Evolutionary conservation across 768 basidiomycete species (phyloP), one percentile per base, ranked within the genome.

Genomic region (Sutorius australiensis): DNA sequence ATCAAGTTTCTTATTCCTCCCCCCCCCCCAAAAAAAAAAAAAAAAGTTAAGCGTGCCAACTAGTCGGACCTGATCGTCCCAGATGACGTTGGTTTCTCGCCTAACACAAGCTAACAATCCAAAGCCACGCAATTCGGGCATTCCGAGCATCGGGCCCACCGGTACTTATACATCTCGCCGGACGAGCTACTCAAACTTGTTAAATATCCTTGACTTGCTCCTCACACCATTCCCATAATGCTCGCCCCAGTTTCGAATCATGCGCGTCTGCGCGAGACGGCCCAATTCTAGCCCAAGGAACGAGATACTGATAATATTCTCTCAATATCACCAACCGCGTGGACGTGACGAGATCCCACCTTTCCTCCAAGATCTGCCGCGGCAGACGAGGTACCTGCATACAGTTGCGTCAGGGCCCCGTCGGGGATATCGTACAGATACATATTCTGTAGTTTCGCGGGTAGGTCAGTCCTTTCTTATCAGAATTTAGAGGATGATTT

Each of bases 161-260:
- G 36, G 50, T 43, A 37, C 48, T 17, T 51, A 45, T 24, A 32
- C 24, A 16, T 45, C 34, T 32, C 36, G 16, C n/a, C 24, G 3
- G 19, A 39, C 36, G 21, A 31, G 47, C 21, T 3, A 33, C 1
- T 31, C 17, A n/a, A 4, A 19, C 6, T 11, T 45, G 21, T 61
- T 34, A 60, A 33, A 63, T 19, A 33, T 56, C 58, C 48, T 63
- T 45, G 33, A 66, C 55, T 44, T 72, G 69, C 36, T 72, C 70
- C 45, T 74, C 70, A 21, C 70, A 59, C 72, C 73, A 74, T 7
- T 61, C 59, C 69, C 71, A 74, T 30, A 74, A 50, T 12, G 67
- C 58, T 28, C 42, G 53, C 12, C 57, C 67, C n/a, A 63, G 36
- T 43, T 60, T 53, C 4, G 60, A 53, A 41, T 73, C 63, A 13